Conservation (phyloP, 495 filamentous ascomycete genomes). For the Schizothecium vesticola region DNA sequence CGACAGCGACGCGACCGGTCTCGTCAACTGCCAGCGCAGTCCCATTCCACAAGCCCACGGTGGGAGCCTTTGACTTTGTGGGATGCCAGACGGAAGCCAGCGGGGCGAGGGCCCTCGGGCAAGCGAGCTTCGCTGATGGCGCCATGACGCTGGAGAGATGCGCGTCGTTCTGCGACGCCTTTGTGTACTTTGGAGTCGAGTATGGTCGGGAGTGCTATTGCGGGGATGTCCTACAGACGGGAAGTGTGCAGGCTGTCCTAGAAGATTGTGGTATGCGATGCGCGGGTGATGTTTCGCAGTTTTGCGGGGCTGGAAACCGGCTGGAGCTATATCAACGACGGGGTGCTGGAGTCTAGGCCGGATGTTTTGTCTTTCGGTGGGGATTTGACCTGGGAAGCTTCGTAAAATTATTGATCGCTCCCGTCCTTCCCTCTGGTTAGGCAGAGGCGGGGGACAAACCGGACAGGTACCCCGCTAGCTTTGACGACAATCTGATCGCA, state of each 20-base stretch:
- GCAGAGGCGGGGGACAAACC: not conserved
- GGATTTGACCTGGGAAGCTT: not conserved
- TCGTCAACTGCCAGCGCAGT: constrained; percentile 22
- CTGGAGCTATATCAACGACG: constrained; percentile 32
- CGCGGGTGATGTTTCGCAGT: constrained; percentile 33
- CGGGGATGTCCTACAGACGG: constrained; percentile 29
- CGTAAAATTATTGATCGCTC: not conserved
- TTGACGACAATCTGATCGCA: no score
- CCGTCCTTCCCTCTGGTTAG: not conserved
- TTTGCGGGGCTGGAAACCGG: constrained; percentile 41
- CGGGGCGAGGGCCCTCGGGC: constrained; percentile 26
- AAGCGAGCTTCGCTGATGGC: constrained; percentile 17
- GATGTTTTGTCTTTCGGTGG: not conserved
- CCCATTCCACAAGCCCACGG: constrained; percentile 28
- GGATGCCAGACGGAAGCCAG: constrained; percentile 45
- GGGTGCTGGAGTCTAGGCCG: not conserved
- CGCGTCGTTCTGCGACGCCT: constrained; percentile 33
- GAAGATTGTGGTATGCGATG: constrained; percentile 41
- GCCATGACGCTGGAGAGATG: constrained; percentile 43
- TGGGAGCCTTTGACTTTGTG: constrained; percentile 33
- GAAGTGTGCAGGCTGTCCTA: constrained; percentile 22
- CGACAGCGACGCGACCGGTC: constrained; percentile 29
- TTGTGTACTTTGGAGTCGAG: constrained; percentile 39
- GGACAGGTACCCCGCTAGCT: not conserved
- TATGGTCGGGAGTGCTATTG: constrained; percentile 42